These are phyloP conservation scores for Centella asiatica DNA, from an alignment of 129 eudicot genomes.

Conservation along the genomic window DNA sequence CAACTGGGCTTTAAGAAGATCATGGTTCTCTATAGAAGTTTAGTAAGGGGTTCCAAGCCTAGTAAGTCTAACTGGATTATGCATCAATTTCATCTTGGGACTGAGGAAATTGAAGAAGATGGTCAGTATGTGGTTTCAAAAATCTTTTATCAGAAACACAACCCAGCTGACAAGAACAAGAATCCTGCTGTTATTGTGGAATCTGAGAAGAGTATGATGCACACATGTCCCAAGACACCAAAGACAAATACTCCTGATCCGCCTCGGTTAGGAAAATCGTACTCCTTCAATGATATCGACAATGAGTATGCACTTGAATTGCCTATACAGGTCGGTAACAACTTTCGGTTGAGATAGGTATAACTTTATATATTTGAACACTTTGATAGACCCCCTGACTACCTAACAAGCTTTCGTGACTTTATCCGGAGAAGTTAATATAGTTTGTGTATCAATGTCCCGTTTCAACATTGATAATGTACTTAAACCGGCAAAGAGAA, in stretches of 20 bases:
- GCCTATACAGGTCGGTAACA: constrained; percentile 36
- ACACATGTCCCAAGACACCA: constrained; percentile 64
- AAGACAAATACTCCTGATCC: constrained; percentile 53
- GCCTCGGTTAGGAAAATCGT: constrained; percentile 38
- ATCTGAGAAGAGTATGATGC: constrained; percentile 24
- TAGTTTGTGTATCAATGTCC: too few species aligned
- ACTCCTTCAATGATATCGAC: constrained; percentile 28
- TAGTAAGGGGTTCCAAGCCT: constrained; percentile 44
- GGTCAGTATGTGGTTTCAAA: constrained; percentile 75
- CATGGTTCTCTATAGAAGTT: constrained; percentile 62
- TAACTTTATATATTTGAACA: too few species aligned
- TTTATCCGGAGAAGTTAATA: too few species aligned
- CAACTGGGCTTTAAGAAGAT: constrained; percentile 78
- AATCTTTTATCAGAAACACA: constrained; percentile 68
- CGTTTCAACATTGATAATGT: too few species aligned
- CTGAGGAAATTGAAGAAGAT: constrained; percentile 56
- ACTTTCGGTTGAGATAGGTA: too few species aligned
- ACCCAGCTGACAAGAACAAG: constrained; percentile 30
- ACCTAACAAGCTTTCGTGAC: too few species aligned
- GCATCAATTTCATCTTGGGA: constrained; percentile 89
- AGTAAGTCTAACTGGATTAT: constrained; percentile 73
- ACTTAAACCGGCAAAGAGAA: too few species aligned
- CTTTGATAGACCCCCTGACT: too few species aligned
- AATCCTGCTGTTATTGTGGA: constrained; percentile 22
- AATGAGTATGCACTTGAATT: constrained; percentile 17